phyloP scores from a whole-genome alignment of 768 basidiomycete species.

The Cystobasidium onofrii region DNA sequence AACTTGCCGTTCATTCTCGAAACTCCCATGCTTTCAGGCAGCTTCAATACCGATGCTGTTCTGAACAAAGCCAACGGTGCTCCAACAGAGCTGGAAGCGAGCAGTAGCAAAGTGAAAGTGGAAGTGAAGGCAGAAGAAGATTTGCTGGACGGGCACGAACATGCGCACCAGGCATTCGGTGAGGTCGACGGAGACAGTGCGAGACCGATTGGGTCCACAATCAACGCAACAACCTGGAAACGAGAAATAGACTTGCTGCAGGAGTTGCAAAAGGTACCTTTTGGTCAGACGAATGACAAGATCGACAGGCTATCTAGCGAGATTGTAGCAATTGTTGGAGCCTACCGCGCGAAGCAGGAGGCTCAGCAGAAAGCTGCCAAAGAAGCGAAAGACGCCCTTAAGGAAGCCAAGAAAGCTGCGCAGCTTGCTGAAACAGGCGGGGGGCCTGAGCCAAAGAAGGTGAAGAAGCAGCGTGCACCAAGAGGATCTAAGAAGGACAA shows the following conservation, averaged over 20 bases:
- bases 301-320: conserved; percentile 6
- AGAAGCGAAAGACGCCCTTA: background rate
- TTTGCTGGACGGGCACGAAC: conserved; percentile 39
- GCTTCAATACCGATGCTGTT: background rate
- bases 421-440: background rate
- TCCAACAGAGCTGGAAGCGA: background rate
- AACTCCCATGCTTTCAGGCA: conserved; percentile 56
- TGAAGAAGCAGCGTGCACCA: background rate
- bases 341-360: background rate
- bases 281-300: background rate
- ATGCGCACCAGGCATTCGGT: background rate
- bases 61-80: background rate
- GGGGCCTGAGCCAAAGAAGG: background rate
- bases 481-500: conserved; percentile 15
- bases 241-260: conserved; percentile 62
- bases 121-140: conserved; percentile 47
- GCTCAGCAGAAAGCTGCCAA: background rate
- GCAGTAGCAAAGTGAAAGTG: conserved; percentile 47
- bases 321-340: conserved; percentile 12
- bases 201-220: background rate
- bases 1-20: conserved; percentile 72
- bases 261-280: conserved; percentile 39
- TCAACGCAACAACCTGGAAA: conserved; percentile 50
- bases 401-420: conserved; percentile 22
- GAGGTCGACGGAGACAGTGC: background rate